Percentiles rank a stretch among this genome's conserved stretches.
Evolutionary conservation across 139 green algal genomes (phyloP).

Genomic region (Diplosphaera chodatii): DNA sequence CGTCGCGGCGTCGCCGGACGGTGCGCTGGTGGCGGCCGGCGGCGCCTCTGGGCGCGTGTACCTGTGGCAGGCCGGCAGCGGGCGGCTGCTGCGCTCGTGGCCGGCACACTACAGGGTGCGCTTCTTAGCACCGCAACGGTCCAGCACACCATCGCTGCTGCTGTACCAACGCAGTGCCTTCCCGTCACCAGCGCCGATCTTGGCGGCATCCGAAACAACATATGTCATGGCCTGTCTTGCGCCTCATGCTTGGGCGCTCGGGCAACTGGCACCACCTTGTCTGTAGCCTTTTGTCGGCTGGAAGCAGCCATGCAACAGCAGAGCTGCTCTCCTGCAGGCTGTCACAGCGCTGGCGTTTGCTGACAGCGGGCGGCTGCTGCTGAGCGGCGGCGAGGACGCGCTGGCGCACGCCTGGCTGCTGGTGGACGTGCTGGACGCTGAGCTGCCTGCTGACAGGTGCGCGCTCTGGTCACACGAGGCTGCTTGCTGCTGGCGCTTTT

Average conservation of each 20-base stretch:
- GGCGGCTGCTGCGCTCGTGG: constrained; percentile 75
- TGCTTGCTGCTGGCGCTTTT: no score
- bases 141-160: no score
- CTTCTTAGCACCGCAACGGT: background rate
- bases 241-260: no score
- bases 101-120: constrained; percentile 80
- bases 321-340: constrained; percentile 34
- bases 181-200: background rate
- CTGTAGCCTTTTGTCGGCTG: no score
- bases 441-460: background rate
- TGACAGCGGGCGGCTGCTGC: constrained; percentile 52
- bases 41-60: constrained; percentile 58
- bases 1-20: constrained; percentile 48
- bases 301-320: no score
- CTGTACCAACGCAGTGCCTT: background rate
- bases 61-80: constrained; percentile 70
- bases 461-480: background rate
- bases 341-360: constrained; percentile 64
- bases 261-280: no score
- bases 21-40: constrained; percentile 50
- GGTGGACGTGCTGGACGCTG: constrained; percentile 57
- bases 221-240: no score
- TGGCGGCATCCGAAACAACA: no score
- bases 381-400: constrained; percentile 77
- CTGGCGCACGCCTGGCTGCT: constrained; percentile 73